Conservation (phyloP, 2,329 filamentous ascomycete species). For the Teratosphaeria viscida region DNA sequence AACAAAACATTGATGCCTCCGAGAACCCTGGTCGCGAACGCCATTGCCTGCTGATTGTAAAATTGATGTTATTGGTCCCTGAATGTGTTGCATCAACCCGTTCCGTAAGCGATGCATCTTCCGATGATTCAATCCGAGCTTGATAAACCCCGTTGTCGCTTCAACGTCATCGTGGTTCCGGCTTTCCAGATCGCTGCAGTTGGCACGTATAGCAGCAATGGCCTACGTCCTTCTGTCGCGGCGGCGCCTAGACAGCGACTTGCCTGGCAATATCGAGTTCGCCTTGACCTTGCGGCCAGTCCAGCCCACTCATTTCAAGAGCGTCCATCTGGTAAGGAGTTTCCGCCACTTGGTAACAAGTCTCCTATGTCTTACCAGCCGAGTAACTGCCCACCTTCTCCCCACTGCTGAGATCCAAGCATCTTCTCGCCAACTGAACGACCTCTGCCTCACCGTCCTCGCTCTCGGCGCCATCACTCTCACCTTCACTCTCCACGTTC, state of each 20-base stretch:
- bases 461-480: constrained; percentile 74
- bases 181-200: not conserved
- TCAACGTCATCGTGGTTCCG: not conserved
- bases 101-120: not conserved
- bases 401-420: constrained; percentile 52
- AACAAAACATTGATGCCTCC: not conserved
- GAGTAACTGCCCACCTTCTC: not conserved
- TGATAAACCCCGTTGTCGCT: not conserved
- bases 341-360: not conserved
- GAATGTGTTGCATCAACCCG: not conserved
- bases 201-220: not conserved
- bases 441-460: constrained; percentile 90
- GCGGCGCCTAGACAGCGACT: not conserved
- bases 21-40: not conserved
- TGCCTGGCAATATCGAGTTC: not conserved
- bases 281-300: not conserved
- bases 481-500: constrained; percentile 75
- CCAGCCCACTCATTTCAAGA: not conserved
- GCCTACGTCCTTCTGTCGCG: not conserved
- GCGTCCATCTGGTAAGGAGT: not conserved
- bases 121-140: not conserved
- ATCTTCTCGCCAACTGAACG: constrained; percentile 79
- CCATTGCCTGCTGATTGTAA: not conserved
- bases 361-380: not conserved
- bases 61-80: not conserved